Evolutionary conservation across 176 grass and related monocot species (phyloP), one percentile per base, ranked within the genome.

Genomic region (Zoysia japonica): DNA sequence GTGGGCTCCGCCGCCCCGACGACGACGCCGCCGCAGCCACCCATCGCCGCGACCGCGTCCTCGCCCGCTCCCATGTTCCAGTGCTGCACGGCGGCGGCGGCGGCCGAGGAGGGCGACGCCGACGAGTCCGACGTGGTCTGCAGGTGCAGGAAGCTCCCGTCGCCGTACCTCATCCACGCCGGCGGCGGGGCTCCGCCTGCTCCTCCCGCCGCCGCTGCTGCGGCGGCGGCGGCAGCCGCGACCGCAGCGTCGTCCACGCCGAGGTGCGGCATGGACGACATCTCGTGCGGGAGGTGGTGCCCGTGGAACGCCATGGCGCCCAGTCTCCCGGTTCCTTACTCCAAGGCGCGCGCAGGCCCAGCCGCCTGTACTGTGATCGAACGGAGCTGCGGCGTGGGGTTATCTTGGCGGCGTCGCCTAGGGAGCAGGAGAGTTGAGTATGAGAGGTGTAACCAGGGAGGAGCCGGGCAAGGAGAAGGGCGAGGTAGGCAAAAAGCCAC

Each of bases 91-190:
- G 28, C 28, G 28, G 28, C 28, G 28, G 28, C 28, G 28, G 28
- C 77, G 0, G 67, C 78, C 11, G 28, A 73, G 28, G 28, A 28
- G 39, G 59, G 67, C 37, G 77, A 64, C 64, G 86, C 67, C 49
- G 91, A 89, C 47, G 91, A 90, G 14, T 87, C 91, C 61, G 87
- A 86, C 56, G 87, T 81, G 0, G 85, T 90, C 82, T 93, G 91
- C 54, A 93, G 85, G 76, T 93, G 91, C 61, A 93, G 87, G 82
- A 93, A 90, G 85, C 81, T 90, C 78, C 87, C 91, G 61, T 93
- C 91, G 40, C 65, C 85, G 76, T 90, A 89, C 85, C 91, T 86
- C 72, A 90, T 85, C 91, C 91, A 93, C 64, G 82, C 83, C 4
- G 90, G 90, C 2, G 74, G 54, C 54, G 11, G 70, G 0, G 74